phyloP scores from a whole-genome alignment of 2,329 filamentous ascomycete genomes.

The Pseudogymnoascus destructans region DNA sequence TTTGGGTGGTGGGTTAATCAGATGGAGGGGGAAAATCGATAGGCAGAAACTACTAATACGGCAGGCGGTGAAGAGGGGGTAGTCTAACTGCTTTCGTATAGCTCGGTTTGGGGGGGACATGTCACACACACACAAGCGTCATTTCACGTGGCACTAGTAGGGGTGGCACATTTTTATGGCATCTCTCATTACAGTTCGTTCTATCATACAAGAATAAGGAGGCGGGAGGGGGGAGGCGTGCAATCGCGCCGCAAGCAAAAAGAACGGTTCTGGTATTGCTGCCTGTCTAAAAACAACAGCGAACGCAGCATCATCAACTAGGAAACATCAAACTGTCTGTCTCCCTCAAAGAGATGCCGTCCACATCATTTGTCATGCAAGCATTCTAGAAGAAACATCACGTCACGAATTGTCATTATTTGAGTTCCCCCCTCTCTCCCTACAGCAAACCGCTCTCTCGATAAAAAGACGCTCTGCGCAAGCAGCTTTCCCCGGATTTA shows the following conservation, averaged over 20 bases:
- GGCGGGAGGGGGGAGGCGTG: neutral
- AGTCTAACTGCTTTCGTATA: neutral
- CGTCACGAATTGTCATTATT: constrained; percentile 15
- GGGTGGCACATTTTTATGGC: neutral
- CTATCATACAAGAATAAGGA: neutral
- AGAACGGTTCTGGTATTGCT: constrained; percentile 24
- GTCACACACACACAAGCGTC: neutral
- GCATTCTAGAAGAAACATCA: constrained; percentile 8
- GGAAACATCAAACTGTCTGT: constrained; percentile 6
- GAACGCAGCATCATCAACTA: neutral
- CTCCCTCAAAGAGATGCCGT: neutral
- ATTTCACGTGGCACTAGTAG: neutral
- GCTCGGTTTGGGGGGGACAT: neutral
- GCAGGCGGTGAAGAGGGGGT: neutral
- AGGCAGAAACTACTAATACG: neutral
- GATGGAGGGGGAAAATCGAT: constrained; percentile 5
- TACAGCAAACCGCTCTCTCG: constrained; percentile 12
- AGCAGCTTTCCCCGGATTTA: constrained; percentile 14
- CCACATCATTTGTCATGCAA: constrained; percentile 8
- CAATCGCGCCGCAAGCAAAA: neutral
- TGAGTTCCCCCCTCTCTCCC: constrained; percentile 10
- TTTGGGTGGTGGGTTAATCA: neutral
- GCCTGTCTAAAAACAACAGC: constrained; percentile 24
- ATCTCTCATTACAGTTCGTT: constrained; percentile 1
- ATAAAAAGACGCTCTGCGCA: neutral